Evolutionary conservation across 2,329 filamentous ascomycete genomes (phyloP), one percentile per base, ranked within the genome.

Genomic region (Botrytis pseudocinerea): DNA sequence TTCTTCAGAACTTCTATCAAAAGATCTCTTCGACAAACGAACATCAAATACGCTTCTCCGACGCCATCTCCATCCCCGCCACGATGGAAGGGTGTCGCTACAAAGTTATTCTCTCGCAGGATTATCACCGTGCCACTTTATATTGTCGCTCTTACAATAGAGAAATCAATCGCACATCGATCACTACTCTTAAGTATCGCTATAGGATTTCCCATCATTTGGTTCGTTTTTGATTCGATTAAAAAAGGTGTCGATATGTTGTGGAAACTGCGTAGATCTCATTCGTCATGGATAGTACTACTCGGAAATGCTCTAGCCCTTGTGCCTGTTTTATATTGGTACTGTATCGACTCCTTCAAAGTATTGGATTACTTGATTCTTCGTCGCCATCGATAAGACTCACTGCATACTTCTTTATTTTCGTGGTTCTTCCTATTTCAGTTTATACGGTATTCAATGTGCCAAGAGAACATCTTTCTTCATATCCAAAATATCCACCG

Each of bases 221-320:
- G 48, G 4, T 51, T 51, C 48, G 1, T 51, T n/a, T 2, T 0
- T 51, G 6, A 0, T 6, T 51, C 25, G 48, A 14, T 14, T 14
- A 2, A n/a, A 10, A 6, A 51, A 14, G 12, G 25, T n/a, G 1
- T n/a, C 1, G 1, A 2, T 51, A 10, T 14, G 10, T 5, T 51
- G 6, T 4, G 1, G 10, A 51, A 14, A 2, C 25, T 51, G 48
- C 22, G 1, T 51, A 14, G 4, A 25, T 51, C 22, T 6, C 10
- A 1, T 6, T 6, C 9, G 4, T 22, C 2, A 14, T 1, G 48
- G 10, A 10, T 5, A 51, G 48, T 25, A 1, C 0, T 4, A 22
- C 4, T 51, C 10, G 48, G 22, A 51, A 6, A 4, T 10, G 10
- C 9, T 14, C 22, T 51, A 14, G 0, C 0, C 9, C 25, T 4